Percentiles rank a stretch among this genome's conserved stretches.
phyloP scores from a whole-genome alignment of 805 yeast genomes.

The Candida tammaniensis region DNA sequence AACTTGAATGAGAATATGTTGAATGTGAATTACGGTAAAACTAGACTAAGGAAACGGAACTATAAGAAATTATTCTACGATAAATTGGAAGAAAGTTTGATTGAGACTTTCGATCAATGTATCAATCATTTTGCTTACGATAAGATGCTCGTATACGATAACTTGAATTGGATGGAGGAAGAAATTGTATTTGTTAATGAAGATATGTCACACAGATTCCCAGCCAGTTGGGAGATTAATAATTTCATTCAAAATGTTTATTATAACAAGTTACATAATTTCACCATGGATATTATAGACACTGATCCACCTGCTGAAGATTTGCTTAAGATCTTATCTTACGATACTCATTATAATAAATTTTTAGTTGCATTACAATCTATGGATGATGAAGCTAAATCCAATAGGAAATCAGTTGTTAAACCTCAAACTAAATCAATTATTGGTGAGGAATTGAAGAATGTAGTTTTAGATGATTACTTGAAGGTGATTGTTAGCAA shows the following conservation, averaged over 20 bases:
- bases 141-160: conserved; percentile 60
- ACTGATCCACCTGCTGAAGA: conserved; percentile 78
- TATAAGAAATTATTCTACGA: conserved; percentile 61
- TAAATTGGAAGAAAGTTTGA: conserved; percentile 57
- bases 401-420: conserved; percentile 17
- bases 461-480: conserved; percentile 73
- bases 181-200: conserved; percentile 68
- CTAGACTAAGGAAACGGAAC: conserved; percentile 45
- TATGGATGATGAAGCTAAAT: conserved; percentile 13
- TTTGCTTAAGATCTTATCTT: conserved; percentile 70
- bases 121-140: conserved; percentile 48
- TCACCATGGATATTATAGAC: conserved; percentile 62
- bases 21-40: conserved; percentile 26
- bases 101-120: conserved; percentile 67
- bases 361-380: conserved; percentile 27
- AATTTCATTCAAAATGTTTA: conserved; percentile 60
- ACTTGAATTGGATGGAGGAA: conserved; percentile 79
- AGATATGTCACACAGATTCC: conserved; percentile 59
- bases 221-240: conserved; percentile 72
- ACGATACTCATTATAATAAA: conserved; percentile 62
- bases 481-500: conserved; percentile 65
- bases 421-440: conserved; percentile 44
- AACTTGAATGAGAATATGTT: conserved; percentile 18
- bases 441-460: conserved; percentile 71
- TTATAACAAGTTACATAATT: conserved; percentile 59